Conservation (phyloP, 805 yeast genomes). For the Brettanomyces naardenensis region DNA sequence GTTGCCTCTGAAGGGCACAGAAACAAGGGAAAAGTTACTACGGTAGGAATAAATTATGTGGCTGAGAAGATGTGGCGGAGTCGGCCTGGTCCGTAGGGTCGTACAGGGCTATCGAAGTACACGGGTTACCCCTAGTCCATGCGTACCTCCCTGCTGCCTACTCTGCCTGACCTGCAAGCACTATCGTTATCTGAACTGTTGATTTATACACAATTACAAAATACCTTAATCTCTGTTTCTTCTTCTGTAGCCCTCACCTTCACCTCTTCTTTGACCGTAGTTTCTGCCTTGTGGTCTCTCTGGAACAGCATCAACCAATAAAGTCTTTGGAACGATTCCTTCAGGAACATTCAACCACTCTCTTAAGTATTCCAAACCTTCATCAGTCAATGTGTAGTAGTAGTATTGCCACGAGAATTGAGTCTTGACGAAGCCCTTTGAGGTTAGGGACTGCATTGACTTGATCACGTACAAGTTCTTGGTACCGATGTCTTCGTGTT, state of each 20-base stretch:
- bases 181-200: background rate
- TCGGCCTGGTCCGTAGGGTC: no score
- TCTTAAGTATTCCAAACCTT: conserved; percentile 98
- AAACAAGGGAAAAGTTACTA: no score
- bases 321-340: conserved; percentile 97
- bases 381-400: conserved; percentile 99
- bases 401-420: conserved; percentile 99
- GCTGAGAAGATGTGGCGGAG: no score
- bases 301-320: conserved; percentile 91
- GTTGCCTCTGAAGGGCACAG: no score
- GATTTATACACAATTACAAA: background rate
- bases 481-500: conserved; percentile 98
- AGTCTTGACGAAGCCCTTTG: conserved; percentile 98
- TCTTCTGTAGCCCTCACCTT: conserved; percentile 51
- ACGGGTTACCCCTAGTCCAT: no score
- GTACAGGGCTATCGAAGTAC: no score
- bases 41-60: no score
- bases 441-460: conserved; percentile 98
- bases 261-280: conserved; percentile 45
- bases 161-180: no score
- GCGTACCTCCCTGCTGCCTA: no score
- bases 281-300: conserved; percentile 48
- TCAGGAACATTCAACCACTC: conserved; percentile 98
- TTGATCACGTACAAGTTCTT: conserved; percentile 96
- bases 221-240: conserved; percentile 35